These are phyloP conservation scores for Ceratocystis alfenasii DNA, from an alignment of 2,329 filamentous ascomycete species.

Conservation along the genomic window DNA sequence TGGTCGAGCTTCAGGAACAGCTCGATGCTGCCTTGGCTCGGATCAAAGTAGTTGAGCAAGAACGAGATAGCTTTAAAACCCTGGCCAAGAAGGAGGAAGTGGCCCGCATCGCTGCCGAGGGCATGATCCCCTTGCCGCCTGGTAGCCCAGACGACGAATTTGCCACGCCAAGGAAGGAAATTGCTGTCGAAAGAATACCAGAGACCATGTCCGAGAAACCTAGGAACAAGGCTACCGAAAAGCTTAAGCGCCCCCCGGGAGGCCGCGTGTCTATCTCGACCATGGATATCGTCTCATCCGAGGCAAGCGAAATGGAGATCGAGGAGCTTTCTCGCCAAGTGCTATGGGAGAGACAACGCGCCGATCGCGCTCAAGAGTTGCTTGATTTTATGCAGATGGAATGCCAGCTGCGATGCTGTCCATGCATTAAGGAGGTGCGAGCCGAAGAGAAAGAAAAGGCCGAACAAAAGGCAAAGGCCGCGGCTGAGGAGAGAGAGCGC, in stretches of 20 bases:
- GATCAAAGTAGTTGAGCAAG: constrained; percentile 55
- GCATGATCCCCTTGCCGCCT: constrained; percentile 52
- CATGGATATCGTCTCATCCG: constrained; percentile 43
- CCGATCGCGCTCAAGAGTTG: constrained; percentile 57
- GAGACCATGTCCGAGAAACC: constrained; percentile 23
- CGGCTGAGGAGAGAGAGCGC: constrained; percentile 1
- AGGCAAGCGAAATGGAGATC: constrained; percentile 45
- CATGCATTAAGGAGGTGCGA: constrained; percentile 25
- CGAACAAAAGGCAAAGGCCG: background rate
- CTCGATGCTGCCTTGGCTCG: constrained; percentile 51
- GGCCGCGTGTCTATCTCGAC: constrained; percentile 36
- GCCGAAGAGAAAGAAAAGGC: constrained; percentile 10
- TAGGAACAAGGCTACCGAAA: constrained; percentile 26
- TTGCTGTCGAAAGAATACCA: constrained; percentile 20
- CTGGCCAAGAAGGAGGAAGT: constrained; percentile 63
- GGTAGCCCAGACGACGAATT: constrained; percentile 47
- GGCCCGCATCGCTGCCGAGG: constrained; percentile 59
- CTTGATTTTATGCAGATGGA: constrained; percentile 67
- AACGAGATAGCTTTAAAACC: constrained; percentile 61
- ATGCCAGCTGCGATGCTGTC: constrained; percentile 56
- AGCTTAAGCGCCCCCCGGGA: constrained; percentile 17
- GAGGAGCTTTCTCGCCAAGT: constrained; percentile 43
- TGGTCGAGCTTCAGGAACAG: constrained; percentile 55
- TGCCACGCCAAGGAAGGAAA: constrained; percentile 44
- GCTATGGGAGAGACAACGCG: constrained; percentile 50